Evolutionary conservation across 1,139 yeast genomes (phyloP).

Genomic region (Geotrichum reessii): DNA sequence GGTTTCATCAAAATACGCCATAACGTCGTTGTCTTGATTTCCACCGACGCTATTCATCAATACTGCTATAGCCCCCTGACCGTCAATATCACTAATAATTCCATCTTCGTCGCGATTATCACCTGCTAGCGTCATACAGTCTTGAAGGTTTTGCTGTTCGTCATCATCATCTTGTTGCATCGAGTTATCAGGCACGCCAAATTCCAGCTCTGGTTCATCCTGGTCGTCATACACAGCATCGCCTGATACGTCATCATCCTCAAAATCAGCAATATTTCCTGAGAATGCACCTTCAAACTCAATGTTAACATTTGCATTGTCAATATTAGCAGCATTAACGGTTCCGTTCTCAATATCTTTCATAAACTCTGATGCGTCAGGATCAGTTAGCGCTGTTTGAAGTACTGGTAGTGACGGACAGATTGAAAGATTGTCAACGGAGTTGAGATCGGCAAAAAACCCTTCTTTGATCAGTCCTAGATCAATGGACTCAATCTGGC

Average conservation of each 20-base stretch:
- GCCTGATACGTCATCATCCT: slow-evolving; percentile 26
- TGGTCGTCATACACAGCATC: slow-evolving; percentile 21
- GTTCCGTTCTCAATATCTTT: slow-evolving; percentile 22
- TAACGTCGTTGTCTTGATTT: slow-evolving; percentile 53
- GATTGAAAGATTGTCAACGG: slow-evolving; percentile 42
- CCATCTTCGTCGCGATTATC: slow-evolving; percentile 2
- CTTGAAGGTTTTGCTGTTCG: slow-evolving; percentile 13
- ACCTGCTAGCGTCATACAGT: neutral
- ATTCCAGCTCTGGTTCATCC: slow-evolving; percentile 21
- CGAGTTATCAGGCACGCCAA: slow-evolving; percentile 21
- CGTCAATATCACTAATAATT: neutral
- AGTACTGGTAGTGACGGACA: slow-evolving; percentile 63
- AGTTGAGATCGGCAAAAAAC: slow-evolving; percentile 26
- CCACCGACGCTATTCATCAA: neutral
- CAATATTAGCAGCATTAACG: slow-evolving; percentile 1
- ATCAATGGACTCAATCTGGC: slow-evolving; percentile 13
- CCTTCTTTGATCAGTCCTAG: slow-evolving; percentile 19
- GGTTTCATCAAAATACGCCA: slow-evolving; percentile 73
- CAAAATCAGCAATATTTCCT: slow-evolving; percentile 24
- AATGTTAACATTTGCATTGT: slow-evolving; percentile 14
- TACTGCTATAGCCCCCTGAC: neutral
- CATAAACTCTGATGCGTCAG: slow-evolving; percentile 24
- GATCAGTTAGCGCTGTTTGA: slow-evolving; percentile 52
- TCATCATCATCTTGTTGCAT: slow-evolving; percentile 18
- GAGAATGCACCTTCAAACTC: slow-evolving; percentile 13